Percentiles rank a stretch among this genome's conserved stretches.
Conservation (phyloP, 148 eudicot genomes). For the Rhododendron kiyosumense region DNA sequence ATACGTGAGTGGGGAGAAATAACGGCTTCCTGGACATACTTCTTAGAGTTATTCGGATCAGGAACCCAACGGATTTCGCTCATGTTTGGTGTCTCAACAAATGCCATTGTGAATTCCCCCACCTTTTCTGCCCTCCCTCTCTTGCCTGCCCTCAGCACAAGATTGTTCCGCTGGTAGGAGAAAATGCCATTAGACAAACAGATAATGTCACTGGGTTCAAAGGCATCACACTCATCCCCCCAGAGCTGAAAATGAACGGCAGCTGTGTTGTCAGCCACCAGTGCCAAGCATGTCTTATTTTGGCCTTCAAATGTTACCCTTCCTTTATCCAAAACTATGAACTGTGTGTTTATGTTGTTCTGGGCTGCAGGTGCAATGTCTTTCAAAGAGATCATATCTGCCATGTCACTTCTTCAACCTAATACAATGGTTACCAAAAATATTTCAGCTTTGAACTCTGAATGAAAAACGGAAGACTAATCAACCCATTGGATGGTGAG, state of each 20-base stretch:
- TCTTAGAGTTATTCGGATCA: slow-evolving; percentile 42
- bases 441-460: neutral
- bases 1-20: slow-evolving; percentile 41
- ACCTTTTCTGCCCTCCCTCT: slow-evolving; percentile 66
- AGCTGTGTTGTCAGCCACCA: slow-evolving; percentile 89
- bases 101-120: slow-evolving; percentile 72
- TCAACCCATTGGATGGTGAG: neutral
- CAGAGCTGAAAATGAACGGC: slow-evolving; percentile 86
- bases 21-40: slow-evolving; percentile 40
- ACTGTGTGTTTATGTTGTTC: slow-evolving; percentile 61
- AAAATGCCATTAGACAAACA: slow-evolving; percentile 57
- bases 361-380: slow-evolving; percentile 67
- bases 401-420: slow-evolving; percentile 12
- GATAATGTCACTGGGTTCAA: slow-evolving; percentile 65
- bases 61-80: slow-evolving; percentile 77
- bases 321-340: slow-evolving; percentile 76
- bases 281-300: slow-evolving; percentile 56
- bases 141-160: slow-evolving; percentile 69
- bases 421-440: neutral
- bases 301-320: slow-evolving; percentile 41
- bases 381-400: slow-evolving; percentile 34
- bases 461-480: neutral
- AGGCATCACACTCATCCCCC: slow-evolving; percentile 78
- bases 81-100: slow-evolving; percentile 83
- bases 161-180: slow-evolving; percentile 56